These are phyloP conservation scores for Leishmania braziliensis DNA, from an alignment of 208 protist genomes.

Conservation along the genomic window DNA sequence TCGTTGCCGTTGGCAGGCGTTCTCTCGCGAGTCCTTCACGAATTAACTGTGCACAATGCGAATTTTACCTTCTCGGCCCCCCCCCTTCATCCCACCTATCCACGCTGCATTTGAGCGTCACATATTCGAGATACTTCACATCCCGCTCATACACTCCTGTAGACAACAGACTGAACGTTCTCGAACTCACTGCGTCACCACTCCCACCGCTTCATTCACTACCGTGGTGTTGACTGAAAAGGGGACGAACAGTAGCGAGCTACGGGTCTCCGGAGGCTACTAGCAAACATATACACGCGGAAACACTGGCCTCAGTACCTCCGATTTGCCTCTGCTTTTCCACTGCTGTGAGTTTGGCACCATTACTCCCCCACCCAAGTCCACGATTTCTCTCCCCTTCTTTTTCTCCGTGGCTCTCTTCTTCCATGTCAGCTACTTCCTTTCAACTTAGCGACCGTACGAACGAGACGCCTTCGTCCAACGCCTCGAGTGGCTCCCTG, in stretches of 20 bases:
- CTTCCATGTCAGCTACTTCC: background rate
- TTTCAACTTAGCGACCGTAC: conserved; percentile 1
- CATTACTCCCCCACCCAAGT: background rate
- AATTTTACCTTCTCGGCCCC: background rate
- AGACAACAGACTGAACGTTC: background rate
- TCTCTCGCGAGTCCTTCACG: background rate
- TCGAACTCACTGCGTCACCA: background rate
- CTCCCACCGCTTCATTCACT: background rate
- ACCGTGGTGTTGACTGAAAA: background rate
- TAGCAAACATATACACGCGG: background rate
- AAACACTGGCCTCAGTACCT: background rate
- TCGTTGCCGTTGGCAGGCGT: background rate
- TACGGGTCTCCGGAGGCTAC: background rate
- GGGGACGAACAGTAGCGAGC: background rate
- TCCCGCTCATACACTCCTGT: background rate
- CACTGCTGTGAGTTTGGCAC: background rate
- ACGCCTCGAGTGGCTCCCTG: background rate
- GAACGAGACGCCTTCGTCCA: background rate
- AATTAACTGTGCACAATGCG: background rate
- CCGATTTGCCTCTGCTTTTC: background rate
- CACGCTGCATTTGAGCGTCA: background rate
- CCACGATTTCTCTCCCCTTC: background rate
- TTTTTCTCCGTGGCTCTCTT: background rate
- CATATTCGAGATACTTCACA: background rate
- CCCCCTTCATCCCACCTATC: no score